A percentile compares a stretch with the other conserved stretches of the same genome.
Conservation (phyloP, 495 filamentous ascomycete genomes). For the Melanomma pulvis-pyrius region DNA sequence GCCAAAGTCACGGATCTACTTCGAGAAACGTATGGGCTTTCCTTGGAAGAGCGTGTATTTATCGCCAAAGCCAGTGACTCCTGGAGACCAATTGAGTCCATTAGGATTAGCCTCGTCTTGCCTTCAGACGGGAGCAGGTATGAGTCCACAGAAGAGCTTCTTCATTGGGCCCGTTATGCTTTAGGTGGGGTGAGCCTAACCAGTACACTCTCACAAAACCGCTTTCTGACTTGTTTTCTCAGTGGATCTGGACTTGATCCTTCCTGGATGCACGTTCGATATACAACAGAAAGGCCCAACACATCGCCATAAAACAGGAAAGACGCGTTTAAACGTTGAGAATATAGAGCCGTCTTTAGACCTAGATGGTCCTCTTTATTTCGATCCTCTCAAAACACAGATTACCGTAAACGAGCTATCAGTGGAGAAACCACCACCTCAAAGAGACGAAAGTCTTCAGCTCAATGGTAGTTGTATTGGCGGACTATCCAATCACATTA, state of each 20-base stretch:
- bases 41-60: constrained; percentile 19
- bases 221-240: constrained; percentile 6
- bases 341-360: constrained; percentile 8
- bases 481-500: constrained; percentile 65
- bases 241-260: constrained; percentile 31
- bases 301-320: constrained; percentile 5
- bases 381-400: constrained; percentile 31
- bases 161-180: constrained; percentile 14
- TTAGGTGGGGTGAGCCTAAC: constrained; percentile 27
- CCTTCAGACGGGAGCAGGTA: constrained; percentile 2
- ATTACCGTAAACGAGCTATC: constrained; percentile 18
- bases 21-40: constrained; percentile 47
- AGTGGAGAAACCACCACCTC: background rate
- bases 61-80: constrained; percentile 21
- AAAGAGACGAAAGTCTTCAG: constrained; percentile 13
- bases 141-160: constrained; percentile 51
- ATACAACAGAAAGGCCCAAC: constrained; percentile 27
- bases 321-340: constrained; percentile 15
- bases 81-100: constrained; percentile 15
- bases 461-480: constrained; percentile 57
- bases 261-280: constrained; percentile 30
- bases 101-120: constrained; percentile 11
- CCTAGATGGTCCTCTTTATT: constrained; percentile 36
- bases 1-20: constrained; percentile 48
- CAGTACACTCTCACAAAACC: background rate